phyloP scores from a whole-genome alignment of 805 yeast genomes.

The Wickerhamiella azyma region DNA sequence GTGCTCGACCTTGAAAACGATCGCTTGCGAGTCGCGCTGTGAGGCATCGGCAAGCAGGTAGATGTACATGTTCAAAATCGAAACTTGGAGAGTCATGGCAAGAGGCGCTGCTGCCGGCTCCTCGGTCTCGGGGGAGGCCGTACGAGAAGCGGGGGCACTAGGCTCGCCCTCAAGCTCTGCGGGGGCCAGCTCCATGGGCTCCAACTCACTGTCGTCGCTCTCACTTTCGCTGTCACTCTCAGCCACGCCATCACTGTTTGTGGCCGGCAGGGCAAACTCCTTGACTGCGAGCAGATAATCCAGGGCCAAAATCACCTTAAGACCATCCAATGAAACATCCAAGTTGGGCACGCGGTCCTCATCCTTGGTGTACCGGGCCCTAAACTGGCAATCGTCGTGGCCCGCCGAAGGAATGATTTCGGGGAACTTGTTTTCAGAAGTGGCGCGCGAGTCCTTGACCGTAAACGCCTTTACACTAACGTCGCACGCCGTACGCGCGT shows the following conservation, averaged over 20 bases:
- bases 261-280: constrained; percentile 41
- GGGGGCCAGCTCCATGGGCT: constrained; percentile 11
- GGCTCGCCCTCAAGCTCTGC: no score
- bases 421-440: constrained; percentile 53
- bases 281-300: constrained; percentile 75
- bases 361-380: constrained; percentile 31
- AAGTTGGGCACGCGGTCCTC: constrained; percentile 13
- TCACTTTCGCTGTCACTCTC: constrained; percentile 12
- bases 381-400: constrained; percentile 56
- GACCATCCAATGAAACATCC: constrained; percentile 50
- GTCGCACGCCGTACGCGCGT: constrained; percentile 45
- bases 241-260: neutral
- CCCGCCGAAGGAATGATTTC: constrained; percentile 64
- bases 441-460: constrained; percentile 57
- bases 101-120: neutral
- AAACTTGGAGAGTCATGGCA: constrained; percentile 32
- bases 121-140: no score
- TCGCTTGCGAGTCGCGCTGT: constrained; percentile 58
- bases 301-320: constrained; percentile 66
- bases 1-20: constrained; percentile 80
- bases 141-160: no score
- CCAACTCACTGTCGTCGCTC: constrained; percentile 12
- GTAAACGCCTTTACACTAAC: constrained; percentile 58
- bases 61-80: constrained; percentile 62
- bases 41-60: constrained; percentile 72